Evolutionary conservation across 495 filamentous ascomycete genomes (phyloP), one percentile per base, ranked within the genome.

Genomic region (Daldinia bambusicola): DNA sequence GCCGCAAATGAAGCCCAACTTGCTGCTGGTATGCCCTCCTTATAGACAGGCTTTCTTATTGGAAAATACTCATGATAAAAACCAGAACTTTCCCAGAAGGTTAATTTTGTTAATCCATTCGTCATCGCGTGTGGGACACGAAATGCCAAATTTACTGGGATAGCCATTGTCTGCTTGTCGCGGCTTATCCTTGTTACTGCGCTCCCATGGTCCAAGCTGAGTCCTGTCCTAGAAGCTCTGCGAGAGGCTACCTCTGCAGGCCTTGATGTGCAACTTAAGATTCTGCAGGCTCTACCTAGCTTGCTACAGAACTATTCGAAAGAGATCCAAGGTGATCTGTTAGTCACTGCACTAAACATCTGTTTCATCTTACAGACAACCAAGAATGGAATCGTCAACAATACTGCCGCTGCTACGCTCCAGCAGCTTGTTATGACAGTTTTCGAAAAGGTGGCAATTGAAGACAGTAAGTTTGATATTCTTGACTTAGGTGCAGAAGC

Each of bases 201-300:
- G 8, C 80, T 98, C 57, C 90, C 95, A 6, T 88, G 86, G 66
- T 83, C 86, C 7, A 83, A 92, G 63, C 79, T 99, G 57, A 89
- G 89, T 73, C 93, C 96, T 71, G 92, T 97, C 31, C 83, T 99
- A 12, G 90, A 94, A 57, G 94, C 93, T 0, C 84, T 99, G 67
- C 89, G 90, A 74, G 93, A 98, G 74, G 93, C 91, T 56, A 90
- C 91, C 3, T 80, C 72, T 26, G 73, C 80, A 85, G 94, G 90
- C 36, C 86, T 96, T 55, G 96, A 99, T 78, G 90, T 98, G 2
- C 95, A 99, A 74, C 87, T 99, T 56, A 99, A 98, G 80, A 96
- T 98, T 32, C 83, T 99, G 16, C 95, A 99, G 77, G 92, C 94
- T 0, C 82, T 99, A 34, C 95, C 96, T n/a, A 91, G 93, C 1